phyloP scores from a whole-genome alignment of 164 flowering plant species.

The Kingdonia uniflora region DNA sequence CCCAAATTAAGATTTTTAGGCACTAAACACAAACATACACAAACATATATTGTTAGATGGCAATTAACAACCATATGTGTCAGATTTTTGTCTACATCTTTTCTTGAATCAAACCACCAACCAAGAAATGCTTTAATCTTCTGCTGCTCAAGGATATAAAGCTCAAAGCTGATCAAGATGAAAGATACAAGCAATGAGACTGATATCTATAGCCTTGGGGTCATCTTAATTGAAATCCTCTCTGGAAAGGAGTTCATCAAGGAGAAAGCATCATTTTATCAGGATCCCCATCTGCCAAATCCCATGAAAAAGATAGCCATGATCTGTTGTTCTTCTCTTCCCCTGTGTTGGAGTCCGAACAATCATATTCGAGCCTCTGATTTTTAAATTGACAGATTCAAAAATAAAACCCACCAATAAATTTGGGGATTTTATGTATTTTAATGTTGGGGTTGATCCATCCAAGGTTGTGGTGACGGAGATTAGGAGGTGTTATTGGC shows the following conservation, averaged over 20 bases:
- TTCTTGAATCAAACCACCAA: conserved; percentile 55
- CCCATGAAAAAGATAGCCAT: conserved; percentile 54
- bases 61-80: conserved; percentile 39
- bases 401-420: too few relatives aligned
- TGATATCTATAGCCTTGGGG: conserved; percentile 81
- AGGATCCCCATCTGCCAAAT: conserved; percentile 49
- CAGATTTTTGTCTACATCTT: conserved; percentile 71
- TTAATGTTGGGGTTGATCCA: too few relatives aligned
- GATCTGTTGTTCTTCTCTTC: conserved; percentile 87
- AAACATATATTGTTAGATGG: conserved; percentile 60
- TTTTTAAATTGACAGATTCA: too few relatives aligned
- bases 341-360: too few relatives aligned
- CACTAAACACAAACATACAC: too few relatives aligned
- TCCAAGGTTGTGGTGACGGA: too few relatives aligned
- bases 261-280: conserved; percentile 33
- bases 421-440: too few relatives aligned
- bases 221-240: conserved; percentile 69
- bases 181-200: conserved; percentile 54
- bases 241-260: conserved; percentile 62
- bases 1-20: too few relatives aligned
- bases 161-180: conserved; percentile 95
- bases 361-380: too few relatives aligned
- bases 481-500: too few relatives aligned
- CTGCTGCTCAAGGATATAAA: conserved; percentile 70
- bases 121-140: conserved; percentile 74